Evolutionary conservation across 2,329 filamentous ascomycete species (phyloP).

Genomic region (Ceratocystis albifundus): DNA sequence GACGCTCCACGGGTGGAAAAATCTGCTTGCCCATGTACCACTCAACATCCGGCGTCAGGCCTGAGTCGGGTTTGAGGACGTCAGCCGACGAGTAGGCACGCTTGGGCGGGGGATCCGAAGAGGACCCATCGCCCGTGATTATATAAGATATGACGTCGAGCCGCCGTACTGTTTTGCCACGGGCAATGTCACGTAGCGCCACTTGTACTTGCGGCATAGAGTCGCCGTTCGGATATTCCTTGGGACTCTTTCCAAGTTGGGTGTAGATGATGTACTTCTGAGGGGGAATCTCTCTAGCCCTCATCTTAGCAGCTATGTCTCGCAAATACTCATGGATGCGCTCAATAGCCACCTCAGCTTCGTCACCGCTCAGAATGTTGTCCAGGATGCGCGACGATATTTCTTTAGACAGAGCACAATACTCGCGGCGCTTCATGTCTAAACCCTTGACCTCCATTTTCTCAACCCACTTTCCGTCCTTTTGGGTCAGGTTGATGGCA

Average conservation of each 20-base stretch:
- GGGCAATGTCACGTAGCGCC: slow-evolving; percentile 72
- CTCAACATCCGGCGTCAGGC: slow-evolving; percentile 78
- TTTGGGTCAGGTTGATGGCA: slow-evolving; percentile 82
- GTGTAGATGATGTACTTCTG: slow-evolving; percentile 97
- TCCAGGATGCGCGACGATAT: slow-evolving; percentile 83
- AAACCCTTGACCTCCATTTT: slow-evolving; percentile 97
- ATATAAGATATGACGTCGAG: slow-evolving; percentile 96
- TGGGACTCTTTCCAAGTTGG: slow-evolving; percentile 86
- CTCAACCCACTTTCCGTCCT: slow-evolving; percentile 80
- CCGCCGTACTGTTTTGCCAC: slow-evolving; percentile 77
- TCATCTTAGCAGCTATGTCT: slow-evolving; percentile 76
- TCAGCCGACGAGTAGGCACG: slow-evolving; percentile 82
- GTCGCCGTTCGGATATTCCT: slow-evolving; percentile 86
- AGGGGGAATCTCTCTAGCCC: slow-evolving; percentile 58
- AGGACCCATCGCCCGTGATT: slow-evolving; percentile 60
- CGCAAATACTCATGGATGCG: slow-evolving; percentile 90
- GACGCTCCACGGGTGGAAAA: slow-evolving; percentile 90
- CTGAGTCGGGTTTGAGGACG: slow-evolving; percentile 63
- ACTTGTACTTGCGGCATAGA: slow-evolving; percentile 97
- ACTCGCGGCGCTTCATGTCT: slow-evolving; percentile 95
- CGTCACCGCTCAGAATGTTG: slow-evolving; percentile 87
- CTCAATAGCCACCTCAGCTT: slow-evolving; percentile 74
- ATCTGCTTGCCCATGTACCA: slow-evolving; percentile 99
- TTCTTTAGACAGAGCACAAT: slow-evolving; percentile 90
- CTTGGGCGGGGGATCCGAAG: slow-evolving; percentile 65